Evolutionary conservation across 2,329 filamentous ascomycete species (phyloP), one percentile per base, ranked within the genome.

Genomic region (Spiromastix sp.): DNA sequence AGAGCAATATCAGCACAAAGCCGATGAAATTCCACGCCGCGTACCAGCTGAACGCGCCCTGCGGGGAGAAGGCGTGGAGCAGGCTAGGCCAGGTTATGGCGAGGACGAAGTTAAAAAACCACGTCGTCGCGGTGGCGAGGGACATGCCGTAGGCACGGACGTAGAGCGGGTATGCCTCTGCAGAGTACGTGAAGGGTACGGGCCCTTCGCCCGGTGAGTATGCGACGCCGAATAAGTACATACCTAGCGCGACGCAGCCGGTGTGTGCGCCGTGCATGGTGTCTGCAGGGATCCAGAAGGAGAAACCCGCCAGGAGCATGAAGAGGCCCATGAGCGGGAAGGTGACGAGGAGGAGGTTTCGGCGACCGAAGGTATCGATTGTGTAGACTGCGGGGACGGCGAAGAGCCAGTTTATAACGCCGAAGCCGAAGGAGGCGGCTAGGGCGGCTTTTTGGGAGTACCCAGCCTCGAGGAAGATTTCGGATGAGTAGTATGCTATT

Each of bases 291-390:
- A 72, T 71, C 50, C 57, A 68, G 51, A 71, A 71, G 29, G 61
- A 65, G 42, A 71, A 70, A 1, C 70, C 68, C 0, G 68, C 70
- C 37, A 69, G 68, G 42, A 72, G 60, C 20, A 72, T 55, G 27
- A 61, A 63, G 31, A 67, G 46, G 3, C 61, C 60, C 77, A 82
- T 81, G 12, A 80, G 55, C 0, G 77, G 77, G 48, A 81, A 79
- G 0, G 77, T 81, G 2, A 66, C 65, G 4, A 81, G 61, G 1
- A 81, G 64, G 5, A 81, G 60, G 42, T 76, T 76, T 13, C 78
- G 67, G 3, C 79, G 70, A 5, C 78, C 79, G 39, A 77, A 81
- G 0, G 71, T 79, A 48, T 83, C 78, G 42, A 81, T 81, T 4
- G 75, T 79, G 50, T 73, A 77, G 30, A 80, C 59, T 3, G 74